These are phyloP conservation scores for Ustilago xerochloae DNA, from an alignment of 1,284 basidiomycete species.

Conservation along the genomic window DNA sequence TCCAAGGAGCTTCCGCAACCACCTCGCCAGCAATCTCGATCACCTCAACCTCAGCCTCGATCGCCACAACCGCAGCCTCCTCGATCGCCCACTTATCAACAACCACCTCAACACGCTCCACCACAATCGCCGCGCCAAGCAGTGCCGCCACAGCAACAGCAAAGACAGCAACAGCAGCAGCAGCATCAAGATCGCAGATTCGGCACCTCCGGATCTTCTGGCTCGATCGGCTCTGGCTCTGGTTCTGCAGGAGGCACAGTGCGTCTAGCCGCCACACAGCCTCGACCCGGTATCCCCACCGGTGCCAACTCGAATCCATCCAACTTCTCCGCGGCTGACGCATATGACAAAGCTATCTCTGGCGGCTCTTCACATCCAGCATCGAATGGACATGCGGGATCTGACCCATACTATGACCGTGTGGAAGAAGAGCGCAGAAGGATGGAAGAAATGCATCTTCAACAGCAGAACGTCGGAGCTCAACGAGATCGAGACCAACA, in stretches of 20 bases:
- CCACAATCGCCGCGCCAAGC: conserved; percentile 22
- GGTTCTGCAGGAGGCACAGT: conserved; percentile 56
- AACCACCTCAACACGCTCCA: conserved; percentile 15
- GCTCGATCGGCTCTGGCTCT: conserved; percentile 50
- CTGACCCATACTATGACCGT: conserved; percentile 27
- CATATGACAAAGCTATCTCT: conserved; percentile 44
- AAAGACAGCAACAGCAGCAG: conserved; percentile 22
- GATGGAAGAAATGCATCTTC: conserved; percentile 46
- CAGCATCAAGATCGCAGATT: conserved; percentile 40
- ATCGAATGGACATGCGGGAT: conserved; percentile 22
- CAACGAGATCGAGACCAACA: conserved; percentile 13
- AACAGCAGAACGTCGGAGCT: not conserved
- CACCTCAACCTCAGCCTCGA: conserved; percentile 25
- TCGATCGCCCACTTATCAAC: conserved; percentile 23
- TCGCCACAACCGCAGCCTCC: conserved; percentile 26
- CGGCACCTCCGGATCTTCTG: conserved; percentile 30
- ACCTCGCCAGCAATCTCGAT: conserved; percentile 27
- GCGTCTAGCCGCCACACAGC: conserved; percentile 32
- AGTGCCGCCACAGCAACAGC: conserved; percentile 16
- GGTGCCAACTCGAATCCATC: conserved; percentile 14
- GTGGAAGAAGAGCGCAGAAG: conserved; percentile 48
- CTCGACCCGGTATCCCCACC: conserved; percentile 45
- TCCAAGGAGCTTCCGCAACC: conserved; percentile 42
- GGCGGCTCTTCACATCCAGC: conserved; percentile 14
- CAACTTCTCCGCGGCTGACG: conserved; percentile 42